Evolutionary conservation across 1,284 basidiomycete genomes (phyloP), one percentile per base, ranked within the genome.

Genomic region (Malassezia slooffiae): DNA sequence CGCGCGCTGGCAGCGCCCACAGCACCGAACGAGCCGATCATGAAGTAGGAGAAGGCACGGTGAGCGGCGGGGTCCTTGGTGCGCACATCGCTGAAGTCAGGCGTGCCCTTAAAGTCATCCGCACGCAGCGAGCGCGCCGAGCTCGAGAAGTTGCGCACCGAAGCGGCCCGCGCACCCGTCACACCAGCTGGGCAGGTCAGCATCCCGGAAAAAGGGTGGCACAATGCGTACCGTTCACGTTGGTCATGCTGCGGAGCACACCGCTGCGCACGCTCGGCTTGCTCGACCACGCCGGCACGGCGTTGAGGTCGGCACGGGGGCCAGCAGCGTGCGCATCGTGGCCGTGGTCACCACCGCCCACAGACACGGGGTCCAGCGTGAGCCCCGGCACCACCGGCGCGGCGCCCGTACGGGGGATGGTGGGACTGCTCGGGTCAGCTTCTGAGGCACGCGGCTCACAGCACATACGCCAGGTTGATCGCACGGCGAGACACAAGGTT

Each of bases 1-100:
- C 96, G 93, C 64, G 90, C 91, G 54, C 82, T 86, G 16, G 86
- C 85, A 45, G 93, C 93, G 55, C 86, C 80, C 70, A 99, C 79
- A 58, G 95, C 78, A 71, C 93, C 93, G 70, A 96, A 79, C 35
- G 87, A 81, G 57, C 93, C 93, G 68, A 97, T 83, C 84, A 95
- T 87, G 74, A 96, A 86, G 77, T 99, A 99, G 28, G 85, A 85
- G 50, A 95, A 75, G 47, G 84, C 81, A 60, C 85, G 83, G 77
- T 87, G 87, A 54, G 72, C 75, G 34, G 79, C 75, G 55, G 80
- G 77, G 57, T 68, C 70, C 67, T 79, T 76, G 39, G 82, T 76
- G 59, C 82, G 80, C 76, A 96, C 96, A 35, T 78, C 73, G 44
- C 79, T 78, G 70, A 85, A 90, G 76, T 96, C 82, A 58, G 93